Base-by-base conservation (phyloP, 2,329 filamentous ascomycete genomes). In the Pleoardoris graminearum region DNA sequence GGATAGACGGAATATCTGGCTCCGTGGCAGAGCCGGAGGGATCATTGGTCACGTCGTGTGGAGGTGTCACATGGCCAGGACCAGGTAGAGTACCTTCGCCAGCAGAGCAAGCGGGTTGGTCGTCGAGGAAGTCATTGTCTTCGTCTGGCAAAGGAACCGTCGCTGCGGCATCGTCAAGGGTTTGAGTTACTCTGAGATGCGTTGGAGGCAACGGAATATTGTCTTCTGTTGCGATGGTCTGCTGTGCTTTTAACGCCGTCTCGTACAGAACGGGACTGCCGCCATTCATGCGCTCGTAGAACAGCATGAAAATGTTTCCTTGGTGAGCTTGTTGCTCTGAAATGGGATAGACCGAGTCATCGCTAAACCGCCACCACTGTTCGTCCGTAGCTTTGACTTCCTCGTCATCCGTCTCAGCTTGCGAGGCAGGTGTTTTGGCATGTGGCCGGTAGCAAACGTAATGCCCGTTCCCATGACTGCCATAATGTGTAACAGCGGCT, bases 281-380 rank as follows among this genome's bases (percentile, higher is more conserved):
- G 69, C 54, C 54, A 22, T 68, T 61, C 32, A 68, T 56, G n/a
- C 65, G 69, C 57, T 99, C 93, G 71, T 97, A 99, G 71, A 97
- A 97, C 1, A 97, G 81, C 93, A 99, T 97, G 69, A 97, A 97
- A 0, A 92, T 93, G 1, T 90, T 91, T 0, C 86, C 86, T 61
- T 96, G 87, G 2, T 80, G 81, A 0, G 96, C 89, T 23, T 82
- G 81, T 10, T 86, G 81, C 69, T 96, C 90, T 17, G 83, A 83
- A 21, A 92, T 88, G 58, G 83, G 80, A 55, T 80, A 84, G 7
- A 97, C 92, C 57, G 88, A 86, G 54, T 96, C 90, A 65, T 97
- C 93, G 70, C 93, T 97, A 23, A 97, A 80, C 14, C 89, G 82
- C 87, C 91, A 99, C 94, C 94, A 97, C 53, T 84, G 82, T 58